These are phyloP conservation scores for Cyclotella distinguenda DNA, from an alignment of 108 stramenopile genomes.

Conservation along the genomic window DNA sequence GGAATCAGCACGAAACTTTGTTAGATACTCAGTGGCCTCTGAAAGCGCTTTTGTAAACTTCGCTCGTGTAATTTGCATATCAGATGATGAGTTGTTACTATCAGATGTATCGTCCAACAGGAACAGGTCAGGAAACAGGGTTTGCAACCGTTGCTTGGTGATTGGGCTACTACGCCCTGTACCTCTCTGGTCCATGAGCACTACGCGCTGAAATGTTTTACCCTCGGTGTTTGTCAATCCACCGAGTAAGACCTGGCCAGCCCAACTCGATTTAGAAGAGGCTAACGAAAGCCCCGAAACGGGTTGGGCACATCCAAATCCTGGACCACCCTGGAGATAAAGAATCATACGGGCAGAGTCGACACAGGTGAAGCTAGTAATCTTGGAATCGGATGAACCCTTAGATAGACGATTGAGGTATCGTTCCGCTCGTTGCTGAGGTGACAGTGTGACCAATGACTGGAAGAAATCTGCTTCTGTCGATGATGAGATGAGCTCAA, in stretches of 20 bases:
- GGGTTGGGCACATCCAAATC: slow-evolving; percentile 87
- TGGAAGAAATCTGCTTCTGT: slow-evolving; percentile 32
- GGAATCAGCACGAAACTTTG: slow-evolving; percentile 85
- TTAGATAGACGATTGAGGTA: slow-evolving; percentile 9
- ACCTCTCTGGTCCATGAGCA: slow-evolving; percentile 95
- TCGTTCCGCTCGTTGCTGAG: slow-evolving; percentile 25
- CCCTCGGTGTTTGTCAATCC: slow-evolving; percentile 35
- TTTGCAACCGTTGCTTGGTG: slow-evolving; percentile 70
- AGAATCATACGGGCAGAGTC: slow-evolving; percentile 44
- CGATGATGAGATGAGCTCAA: slow-evolving; percentile 53
- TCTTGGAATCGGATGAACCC: neutral
- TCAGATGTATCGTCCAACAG: slow-evolving; percentile 47
- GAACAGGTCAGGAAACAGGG: slow-evolving; percentile 78
- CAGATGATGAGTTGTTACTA: slow-evolving; percentile 3
- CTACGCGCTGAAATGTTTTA: slow-evolving; percentile 56
- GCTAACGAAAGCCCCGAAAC: slow-evolving; percentile 42
- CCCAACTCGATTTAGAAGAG: slow-evolving; percentile 64
- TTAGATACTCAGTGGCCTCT: slow-evolving; percentile 72
- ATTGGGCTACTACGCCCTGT: slow-evolving; percentile 85
- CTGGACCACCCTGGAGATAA: slow-evolving; percentile 90
- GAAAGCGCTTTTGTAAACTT: slow-evolving; percentile 47
- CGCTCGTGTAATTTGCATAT: slow-evolving; percentile 25
- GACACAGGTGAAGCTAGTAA: too few species aligned
- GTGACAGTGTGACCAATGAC: slow-evolving; percentile 15
- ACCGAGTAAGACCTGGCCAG: slow-evolving; percentile 58